Evolutionary conservation across 768 basidiomycete genomes (phyloP).

Genomic region (Boletellus ananiceps): DNA sequence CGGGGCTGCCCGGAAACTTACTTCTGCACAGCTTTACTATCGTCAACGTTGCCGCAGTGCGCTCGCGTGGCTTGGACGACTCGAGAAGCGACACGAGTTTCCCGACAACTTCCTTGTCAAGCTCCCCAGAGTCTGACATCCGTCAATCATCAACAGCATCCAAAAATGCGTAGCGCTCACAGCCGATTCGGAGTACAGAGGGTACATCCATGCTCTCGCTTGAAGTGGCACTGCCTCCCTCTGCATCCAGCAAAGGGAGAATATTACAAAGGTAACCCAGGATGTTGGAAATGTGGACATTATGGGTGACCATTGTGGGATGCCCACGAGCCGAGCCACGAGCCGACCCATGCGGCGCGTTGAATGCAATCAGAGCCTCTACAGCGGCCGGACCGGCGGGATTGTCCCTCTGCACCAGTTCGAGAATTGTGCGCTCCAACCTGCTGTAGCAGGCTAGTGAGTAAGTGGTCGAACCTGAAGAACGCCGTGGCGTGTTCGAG

Average conservation of each 20-base stretch:
- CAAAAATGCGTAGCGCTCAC: background rate
- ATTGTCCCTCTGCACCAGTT: background rate
- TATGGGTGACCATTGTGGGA: background rate
- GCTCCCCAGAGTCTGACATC: background rate
- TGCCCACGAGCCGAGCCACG: background rate
- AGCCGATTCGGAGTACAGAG: background rate
- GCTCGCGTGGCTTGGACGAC: too few relatives aligned
- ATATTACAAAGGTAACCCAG: conserved; percentile 1
- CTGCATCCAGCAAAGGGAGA: conserved; percentile 6
- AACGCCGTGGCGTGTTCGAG: background rate
- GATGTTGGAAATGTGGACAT: background rate
- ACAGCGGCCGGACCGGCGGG: conserved; percentile 5
- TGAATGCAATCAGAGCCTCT: conserved; percentile 3
- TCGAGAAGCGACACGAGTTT: background rate
- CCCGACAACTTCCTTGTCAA: background rate
- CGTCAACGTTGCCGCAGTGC: conserved; percentile 6
- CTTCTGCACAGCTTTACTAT: conserved; percentile 10
- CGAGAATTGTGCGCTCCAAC: background rate
- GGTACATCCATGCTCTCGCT: background rate
- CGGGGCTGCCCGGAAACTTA: background rate
- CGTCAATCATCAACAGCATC: background rate
- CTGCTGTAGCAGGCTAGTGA: background rate
- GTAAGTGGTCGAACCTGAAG: too few relatives aligned
- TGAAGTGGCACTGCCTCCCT: background rate
- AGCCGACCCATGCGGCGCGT: background rate